Conservation (phyloP, 1,284 basidiomycete genomes). For the Laetiporus sulphureus region DNA sequence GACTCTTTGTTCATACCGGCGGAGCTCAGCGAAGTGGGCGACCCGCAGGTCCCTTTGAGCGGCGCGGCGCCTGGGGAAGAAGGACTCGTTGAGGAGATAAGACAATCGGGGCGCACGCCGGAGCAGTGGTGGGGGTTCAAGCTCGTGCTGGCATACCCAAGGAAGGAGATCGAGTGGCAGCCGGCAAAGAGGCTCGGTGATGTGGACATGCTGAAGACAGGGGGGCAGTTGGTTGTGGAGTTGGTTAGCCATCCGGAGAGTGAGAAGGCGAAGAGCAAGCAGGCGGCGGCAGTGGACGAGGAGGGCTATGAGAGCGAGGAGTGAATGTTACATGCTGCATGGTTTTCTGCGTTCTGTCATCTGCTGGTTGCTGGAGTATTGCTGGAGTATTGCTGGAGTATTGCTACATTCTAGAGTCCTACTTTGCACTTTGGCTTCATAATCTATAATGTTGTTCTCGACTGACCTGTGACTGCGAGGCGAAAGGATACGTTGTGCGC, state of each 20-base stretch:
- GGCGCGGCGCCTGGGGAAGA: slow-evolving; percentile 26
- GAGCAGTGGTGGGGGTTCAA: slow-evolving; percentile 68
- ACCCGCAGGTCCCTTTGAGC: slow-evolving; percentile 37
- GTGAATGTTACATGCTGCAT: too few species aligned
- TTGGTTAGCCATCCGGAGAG: slow-evolving; percentile 22
- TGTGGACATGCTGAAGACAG: slow-evolving; percentile 50
- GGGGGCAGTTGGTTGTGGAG: slow-evolving; percentile 71
- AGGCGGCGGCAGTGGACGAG: slow-evolving; percentile 18
- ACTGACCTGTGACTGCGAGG: too few species aligned
- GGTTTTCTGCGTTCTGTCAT: too few species aligned
- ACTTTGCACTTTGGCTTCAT: too few species aligned
- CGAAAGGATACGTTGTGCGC: too few species aligned
- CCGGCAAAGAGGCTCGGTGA: slow-evolving; percentile 36
- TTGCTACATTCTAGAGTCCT: too few species aligned
- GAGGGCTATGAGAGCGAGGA: slow-evolving; percentile 57
- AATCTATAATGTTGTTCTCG: too few species aligned
- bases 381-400: too few species aligned
- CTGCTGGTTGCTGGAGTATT: too few species aligned
- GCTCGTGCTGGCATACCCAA: slow-evolving; percentile 64
- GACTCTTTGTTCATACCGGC: slow-evolving; percentile 46
- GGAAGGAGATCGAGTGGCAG: slow-evolving; percentile 54
- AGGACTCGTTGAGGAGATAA: slow-evolving; percentile 36
- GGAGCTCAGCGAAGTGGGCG: slow-evolving; percentile 29
- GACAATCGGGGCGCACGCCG: slow-evolving; percentile 19
- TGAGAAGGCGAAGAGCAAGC: slow-evolving; percentile 16